Evolutionary conservation across 495 filamentous ascomycete species (phyloP).

Genomic region (Aspergillus nidulans): DNA sequence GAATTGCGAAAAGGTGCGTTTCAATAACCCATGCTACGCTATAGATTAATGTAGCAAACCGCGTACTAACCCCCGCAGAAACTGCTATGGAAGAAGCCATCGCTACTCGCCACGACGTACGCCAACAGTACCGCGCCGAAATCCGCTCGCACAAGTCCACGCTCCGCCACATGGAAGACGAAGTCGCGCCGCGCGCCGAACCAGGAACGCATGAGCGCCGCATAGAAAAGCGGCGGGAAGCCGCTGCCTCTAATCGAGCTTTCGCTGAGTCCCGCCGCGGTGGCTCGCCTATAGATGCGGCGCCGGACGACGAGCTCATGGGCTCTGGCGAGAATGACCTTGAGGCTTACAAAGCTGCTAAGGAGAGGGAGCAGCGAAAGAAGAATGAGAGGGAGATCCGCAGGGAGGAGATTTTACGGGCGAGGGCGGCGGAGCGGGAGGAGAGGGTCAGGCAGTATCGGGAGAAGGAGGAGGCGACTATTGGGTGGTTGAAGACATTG

Average conservation of each 20-base stretch:
- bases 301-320: conserved; percentile 41
- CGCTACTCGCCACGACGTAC: conserved; percentile 49
- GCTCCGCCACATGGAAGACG: conserved; percentile 51
- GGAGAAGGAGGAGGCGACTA: conserved; percentile 42
- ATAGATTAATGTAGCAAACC: not conserved
- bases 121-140: conserved; percentile 57
- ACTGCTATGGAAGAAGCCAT: conserved; percentile 50
- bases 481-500: conserved; percentile 41
- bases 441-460: conserved; percentile 41
- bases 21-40: not conserved
- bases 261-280: conserved; percentile 43
- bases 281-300: conserved; percentile 35
- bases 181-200: conserved; percentile 78
- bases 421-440: conserved; percentile 38
- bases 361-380: conserved; percentile 38
- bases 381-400: conserved; percentile 41
- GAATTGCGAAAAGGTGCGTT: conserved; percentile 57
- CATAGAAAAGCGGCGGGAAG: conserved; percentile 75
- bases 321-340: conserved; percentile 40
- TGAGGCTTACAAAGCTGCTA: conserved; percentile 35
- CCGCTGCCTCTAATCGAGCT: conserved; percentile 42
- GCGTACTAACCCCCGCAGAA: conserved; percentile 32
- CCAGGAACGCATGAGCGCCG: conserved; percentile 78
- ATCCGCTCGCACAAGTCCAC: conserved; percentile 31
- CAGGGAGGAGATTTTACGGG: conserved; percentile 40